These are phyloP conservation scores for Candida tibetensis DNA, from an alignment of 805 yeast genomes.

Conservation along the genomic window DNA sequence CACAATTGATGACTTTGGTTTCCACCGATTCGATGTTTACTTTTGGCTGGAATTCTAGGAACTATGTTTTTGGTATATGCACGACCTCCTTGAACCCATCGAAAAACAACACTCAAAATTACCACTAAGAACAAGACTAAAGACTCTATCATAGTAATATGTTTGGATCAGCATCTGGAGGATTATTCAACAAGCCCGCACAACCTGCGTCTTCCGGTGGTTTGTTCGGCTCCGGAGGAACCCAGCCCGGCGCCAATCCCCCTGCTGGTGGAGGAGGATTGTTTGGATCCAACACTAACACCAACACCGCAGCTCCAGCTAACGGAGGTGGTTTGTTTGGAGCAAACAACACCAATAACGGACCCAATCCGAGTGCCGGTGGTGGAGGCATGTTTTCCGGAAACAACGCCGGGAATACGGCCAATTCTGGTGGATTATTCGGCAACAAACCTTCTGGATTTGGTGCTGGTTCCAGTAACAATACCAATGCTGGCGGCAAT, in stretches of 20 bases:
- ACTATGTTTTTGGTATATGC: neutral
- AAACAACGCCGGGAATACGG: constrained; percentile 5
- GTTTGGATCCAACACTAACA: constrained; percentile 15
- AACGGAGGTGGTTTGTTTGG: constrained; percentile 12
- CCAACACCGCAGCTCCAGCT: constrained; percentile 11
- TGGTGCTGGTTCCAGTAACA: neutral
- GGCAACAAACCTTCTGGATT: constrained; percentile 2
- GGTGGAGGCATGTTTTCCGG: constrained; percentile 31
- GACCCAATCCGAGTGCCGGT: constrained; percentile 1
- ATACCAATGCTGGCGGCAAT: neutral
- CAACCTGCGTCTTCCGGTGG: constrained; percentile 18
- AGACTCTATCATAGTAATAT: too few relatives aligned
- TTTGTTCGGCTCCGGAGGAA: constrained; percentile 33
- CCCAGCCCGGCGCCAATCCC: constrained; percentile 8
- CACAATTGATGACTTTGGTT: too few relatives aligned
- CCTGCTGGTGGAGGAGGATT: constrained; percentile 27
- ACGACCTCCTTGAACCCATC: neutral
- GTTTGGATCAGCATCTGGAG: constrained; percentile 9
- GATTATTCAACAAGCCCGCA: constrained; percentile 9
- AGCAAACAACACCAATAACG: constrained; percentile 6
- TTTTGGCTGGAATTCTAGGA: too few relatives aligned
- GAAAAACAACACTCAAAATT: neutral
- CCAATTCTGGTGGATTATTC: constrained; percentile 8
- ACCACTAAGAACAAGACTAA: too few relatives aligned
- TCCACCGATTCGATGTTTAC: too few relatives aligned